Evolutionary conservation across 371 early-diverging fungal species (phyloP).

Genomic region (Mucor saturninus): DNA sequence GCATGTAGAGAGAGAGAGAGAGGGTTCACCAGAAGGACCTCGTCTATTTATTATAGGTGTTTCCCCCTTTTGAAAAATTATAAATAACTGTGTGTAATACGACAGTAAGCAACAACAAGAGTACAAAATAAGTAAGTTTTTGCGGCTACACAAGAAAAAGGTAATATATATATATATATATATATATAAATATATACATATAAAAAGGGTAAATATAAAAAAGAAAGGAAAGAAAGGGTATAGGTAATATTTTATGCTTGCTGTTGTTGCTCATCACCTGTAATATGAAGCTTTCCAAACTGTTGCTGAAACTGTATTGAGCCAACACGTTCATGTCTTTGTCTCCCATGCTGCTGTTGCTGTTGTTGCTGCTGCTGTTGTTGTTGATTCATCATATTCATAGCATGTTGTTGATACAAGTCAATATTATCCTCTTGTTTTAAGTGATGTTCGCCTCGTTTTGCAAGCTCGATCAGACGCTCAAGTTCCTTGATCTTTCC

Average conservation of each 20-base stretch:
- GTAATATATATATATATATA: neutral
- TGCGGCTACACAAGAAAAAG: neutral
- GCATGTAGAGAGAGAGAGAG: too few relatives aligned
- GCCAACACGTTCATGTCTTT: constrained; percentile 25
- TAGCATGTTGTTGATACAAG: constrained; percentile 20
- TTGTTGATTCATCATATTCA: constrained; percentile 13
- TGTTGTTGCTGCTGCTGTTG: neutral
- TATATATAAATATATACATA: neutral
- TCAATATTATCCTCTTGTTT: constrained; percentile 13
- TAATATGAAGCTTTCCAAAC: constrained; percentile 38
- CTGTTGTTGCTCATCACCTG: constrained; percentile 13
- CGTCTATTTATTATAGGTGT: too few relatives aligned
- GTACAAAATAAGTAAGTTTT: neutral
- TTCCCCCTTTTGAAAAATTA: neutral
- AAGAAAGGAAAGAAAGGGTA: neutral
- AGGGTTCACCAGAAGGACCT: too few relatives aligned
- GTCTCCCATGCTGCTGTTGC: neutral
- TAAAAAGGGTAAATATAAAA: neutral
- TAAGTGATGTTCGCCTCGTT: constrained; percentile 23
- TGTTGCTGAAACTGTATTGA: constrained; percentile 40
- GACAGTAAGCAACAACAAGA: constrained; percentile 7
- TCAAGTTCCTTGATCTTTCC: constrained; percentile 57
- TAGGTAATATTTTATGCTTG: constrained; percentile 1
- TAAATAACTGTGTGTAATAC: constrained; percentile 1
- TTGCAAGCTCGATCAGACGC: constrained; percentile 63